phyloP scores from a whole-genome alignment of 2,329 filamentous ascomycete genomes.

The Penicillium frequentans region DNA sequence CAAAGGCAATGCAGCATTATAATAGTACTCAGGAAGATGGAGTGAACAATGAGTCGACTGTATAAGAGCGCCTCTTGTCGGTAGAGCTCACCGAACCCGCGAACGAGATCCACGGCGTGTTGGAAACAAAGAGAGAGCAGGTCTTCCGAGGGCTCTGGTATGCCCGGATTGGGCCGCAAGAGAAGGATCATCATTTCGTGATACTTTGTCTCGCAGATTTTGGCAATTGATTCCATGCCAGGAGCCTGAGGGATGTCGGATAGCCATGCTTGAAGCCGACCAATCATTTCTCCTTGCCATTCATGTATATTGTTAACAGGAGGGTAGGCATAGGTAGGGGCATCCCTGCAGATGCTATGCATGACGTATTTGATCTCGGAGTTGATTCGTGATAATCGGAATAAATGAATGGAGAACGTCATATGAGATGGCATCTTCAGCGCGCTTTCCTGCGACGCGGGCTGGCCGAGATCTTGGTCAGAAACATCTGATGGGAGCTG shows the following conservation, averaged over 20 bases:
- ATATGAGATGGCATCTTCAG: constrained; percentile 29
- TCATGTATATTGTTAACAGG: constrained; percentile 44
- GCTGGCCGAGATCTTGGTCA: constrained; percentile 13
- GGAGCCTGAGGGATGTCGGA: constrained; percentile 34
- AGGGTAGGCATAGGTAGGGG: constrained; percentile 52
- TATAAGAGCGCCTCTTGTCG: constrained; percentile 47
- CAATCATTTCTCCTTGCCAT: constrained; percentile 50
- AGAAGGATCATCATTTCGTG: constrained; percentile 53
- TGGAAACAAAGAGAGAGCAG: constrained; percentile 45
- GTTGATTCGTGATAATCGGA: constrained; percentile 46
- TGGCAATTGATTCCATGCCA: constrained; percentile 9
- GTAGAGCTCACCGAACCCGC: constrained; percentile 47
- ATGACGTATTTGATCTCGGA: constrained; percentile 60
- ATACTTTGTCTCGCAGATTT: constrained; percentile 48
- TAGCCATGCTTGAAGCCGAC: constrained; percentile 44
- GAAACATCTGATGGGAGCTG: constrained; percentile 23
- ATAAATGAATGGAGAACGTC: constrained; percentile 51
- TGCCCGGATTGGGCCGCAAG: constrained; percentile 53
- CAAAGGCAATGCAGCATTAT: constrained; percentile 55
- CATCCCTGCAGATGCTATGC: constrained; percentile 52
- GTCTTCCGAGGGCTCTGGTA: constrained; percentile 48
- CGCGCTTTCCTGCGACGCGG: neutral
- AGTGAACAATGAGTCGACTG: constrained; percentile 52
- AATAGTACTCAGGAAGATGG: constrained; percentile 49
- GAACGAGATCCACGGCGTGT: constrained; percentile 45